Evolutionary conservation across 2,329 filamentous ascomycete genomes (phyloP), one percentile per base, ranked within the genome.

Genomic region (Whalleya microplaca): DNA sequence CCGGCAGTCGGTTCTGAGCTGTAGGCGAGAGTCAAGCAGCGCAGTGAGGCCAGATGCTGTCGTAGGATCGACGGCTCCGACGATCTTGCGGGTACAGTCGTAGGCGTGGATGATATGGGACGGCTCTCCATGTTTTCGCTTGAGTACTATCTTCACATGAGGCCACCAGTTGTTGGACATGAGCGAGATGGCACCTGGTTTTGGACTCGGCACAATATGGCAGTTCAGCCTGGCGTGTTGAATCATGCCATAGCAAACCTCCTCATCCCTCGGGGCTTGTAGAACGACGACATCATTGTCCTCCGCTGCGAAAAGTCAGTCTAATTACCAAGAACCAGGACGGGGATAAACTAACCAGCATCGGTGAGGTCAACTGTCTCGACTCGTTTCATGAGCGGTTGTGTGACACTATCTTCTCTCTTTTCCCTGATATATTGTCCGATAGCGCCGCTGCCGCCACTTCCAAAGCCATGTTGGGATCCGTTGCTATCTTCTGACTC

Each of bases 231-330:
- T 83, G 2, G 86, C 84, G 18, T 81, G 82, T 52, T 91, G 86
- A 19, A 96, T 74, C 74, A 89, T 89, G 42, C 92, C 92, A 68
- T 90, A 92, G 73, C 91, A 96, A 2, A 96, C 88, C 67, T 91
- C 86, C 68, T 91, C 84, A 19, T 86, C 81, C 45, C 79, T 82
- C 27, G 85, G 80, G 53, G 90, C 82, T 42, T 81, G 80, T 14
- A 86, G 72, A 37, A 86, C 76, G 19, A 82, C 73, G 3, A 85
- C 68, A 9, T 89, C 84, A 21, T 86, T 83, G 43, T 89, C 87
- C 18, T 78, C 79, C 21, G 57, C 71, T 62, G 67, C 68, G 27
- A 67, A 67, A 70, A 27, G 43, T 64, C 56, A 67, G 64, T 19
- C 32, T 55, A 45, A 45, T 48, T 54, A 50, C 19, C 12, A 51